Evolutionary conservation across 208 protist genomes (phyloP).

Genomic region (Acanthamoeba triangularis): DNA sequence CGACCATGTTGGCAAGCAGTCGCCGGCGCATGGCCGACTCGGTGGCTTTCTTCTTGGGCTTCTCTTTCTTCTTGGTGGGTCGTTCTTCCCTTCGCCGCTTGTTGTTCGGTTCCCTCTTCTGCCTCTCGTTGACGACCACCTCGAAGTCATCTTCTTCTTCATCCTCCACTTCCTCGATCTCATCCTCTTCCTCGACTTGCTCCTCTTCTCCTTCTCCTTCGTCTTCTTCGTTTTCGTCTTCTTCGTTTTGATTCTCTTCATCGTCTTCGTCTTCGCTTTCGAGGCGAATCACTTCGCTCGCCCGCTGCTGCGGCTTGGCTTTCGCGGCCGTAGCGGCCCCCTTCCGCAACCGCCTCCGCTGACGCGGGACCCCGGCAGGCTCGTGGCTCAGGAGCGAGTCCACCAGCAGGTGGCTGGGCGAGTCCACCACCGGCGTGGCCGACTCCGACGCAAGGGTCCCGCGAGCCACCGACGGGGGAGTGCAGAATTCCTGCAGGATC

Average conservation of each 20-base stretch:
- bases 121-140: background rate
- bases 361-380: background rate
- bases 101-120: background rate
- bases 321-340: background rate
- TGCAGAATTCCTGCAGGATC: background rate
- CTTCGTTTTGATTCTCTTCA: background rate
- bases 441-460: too few species aligned
- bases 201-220: background rate
- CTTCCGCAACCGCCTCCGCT: background rate
- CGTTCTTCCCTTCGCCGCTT: background rate
- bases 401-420: constrained; percentile 2
- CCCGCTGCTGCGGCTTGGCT: background rate
- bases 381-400: background rate
- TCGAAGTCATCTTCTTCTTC: background rate
- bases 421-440: background rate
- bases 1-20: constrained; percentile 1
- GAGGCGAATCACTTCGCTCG: background rate
- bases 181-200: background rate
- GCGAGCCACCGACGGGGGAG: background rate
- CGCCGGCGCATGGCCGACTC: background rate
- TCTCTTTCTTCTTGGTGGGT: background rate
- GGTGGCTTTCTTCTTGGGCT: background rate
- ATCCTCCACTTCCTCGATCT: background rate
- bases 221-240: background rate
- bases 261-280: background rate